Conservation (phyloP, 2,329 filamentous ascomycete genomes). For the Polychaeton citri region DNA sequence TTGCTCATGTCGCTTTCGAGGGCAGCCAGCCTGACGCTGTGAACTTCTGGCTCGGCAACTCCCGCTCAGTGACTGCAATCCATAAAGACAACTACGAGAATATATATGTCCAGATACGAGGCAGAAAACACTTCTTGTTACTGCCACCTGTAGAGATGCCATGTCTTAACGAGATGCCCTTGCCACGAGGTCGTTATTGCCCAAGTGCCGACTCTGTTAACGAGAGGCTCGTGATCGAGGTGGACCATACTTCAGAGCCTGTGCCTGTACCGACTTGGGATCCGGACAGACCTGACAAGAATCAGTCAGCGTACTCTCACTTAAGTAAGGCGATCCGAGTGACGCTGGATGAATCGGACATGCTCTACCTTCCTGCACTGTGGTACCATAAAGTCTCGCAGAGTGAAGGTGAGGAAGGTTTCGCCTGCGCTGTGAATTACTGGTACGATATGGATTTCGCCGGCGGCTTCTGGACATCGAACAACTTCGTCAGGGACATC, state of each 20-base stretch:
- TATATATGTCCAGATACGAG: slow-evolving; percentile 63
- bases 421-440: slow-evolving; percentile 71
- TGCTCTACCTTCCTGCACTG: slow-evolving; percentile 69
- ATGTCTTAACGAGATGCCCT: slow-evolving; percentile 50
- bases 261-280: slow-evolving; percentile 66
- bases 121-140: slow-evolving; percentile 61
- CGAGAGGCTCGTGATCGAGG: slow-evolving; percentile 16
- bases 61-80: slow-evolving; percentile 53
- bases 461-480: slow-evolving; percentile 52
- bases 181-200: slow-evolving; percentile 48
- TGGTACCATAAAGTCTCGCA: slow-evolving; percentile 82
- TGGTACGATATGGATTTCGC: slow-evolving; percentile 76
- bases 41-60: slow-evolving; percentile 74
- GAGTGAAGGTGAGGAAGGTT: slow-evolving; percentile 51
- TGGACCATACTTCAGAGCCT: slow-evolving; percentile 25
- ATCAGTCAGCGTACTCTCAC: slow-evolving; percentile 45
- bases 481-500: slow-evolving; percentile 34
- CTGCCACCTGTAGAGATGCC: slow-evolving; percentile 58
- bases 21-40: slow-evolving; percentile 55
- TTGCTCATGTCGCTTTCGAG: slow-evolving; percentile 57
- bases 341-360: slow-evolving; percentile 58
- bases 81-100: slow-evolving; percentile 83
- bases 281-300: slow-evolving; percentile 43
- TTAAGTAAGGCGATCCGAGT: slow-evolving; percentile 51
- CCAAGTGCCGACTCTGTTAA: slow-evolving; percentile 13